Evolutionary conservation across 2,329 filamentous ascomycete species (phyloP).

Genomic region (Teratosphaeria nubilosa): DNA sequence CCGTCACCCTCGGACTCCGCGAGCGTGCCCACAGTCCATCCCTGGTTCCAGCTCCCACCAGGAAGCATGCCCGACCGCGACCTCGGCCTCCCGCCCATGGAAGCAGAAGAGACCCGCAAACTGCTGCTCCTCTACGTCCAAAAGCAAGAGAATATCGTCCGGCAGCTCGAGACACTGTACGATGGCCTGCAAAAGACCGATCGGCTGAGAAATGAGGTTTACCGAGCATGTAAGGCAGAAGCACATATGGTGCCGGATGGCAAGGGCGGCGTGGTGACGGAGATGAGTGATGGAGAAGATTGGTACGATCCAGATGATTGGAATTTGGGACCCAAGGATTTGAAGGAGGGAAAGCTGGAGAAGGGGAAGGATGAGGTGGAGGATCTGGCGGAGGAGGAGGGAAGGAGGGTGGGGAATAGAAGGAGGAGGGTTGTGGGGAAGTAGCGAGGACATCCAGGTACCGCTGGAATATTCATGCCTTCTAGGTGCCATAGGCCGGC

Average conservation of each 20-base stretch:
- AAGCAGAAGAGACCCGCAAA: slow-evolving; percentile 69
- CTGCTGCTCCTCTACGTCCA: slow-evolving; percentile 68
- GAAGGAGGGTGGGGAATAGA: slow-evolving; percentile 39
- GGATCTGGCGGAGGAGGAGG: slow-evolving; percentile 42
- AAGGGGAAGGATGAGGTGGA: slow-evolving; percentile 66
- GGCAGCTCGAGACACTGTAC: slow-evolving; percentile 57
- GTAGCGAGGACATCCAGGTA: neutral
- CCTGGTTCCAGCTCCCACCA: slow-evolving; percentile 59
- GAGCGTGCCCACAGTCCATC: slow-evolving; percentile 51
- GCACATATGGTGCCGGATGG: slow-evolving; percentile 49
- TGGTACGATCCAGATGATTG: slow-evolving; percentile 81
- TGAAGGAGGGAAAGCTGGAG: slow-evolving; percentile 44
- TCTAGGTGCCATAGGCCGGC: too few species aligned
- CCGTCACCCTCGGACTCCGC: slow-evolving; percentile 36
- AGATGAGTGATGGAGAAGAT: slow-evolving; percentile 81
- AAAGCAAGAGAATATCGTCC: slow-evolving; percentile 75
- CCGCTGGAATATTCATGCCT: too few species aligned
- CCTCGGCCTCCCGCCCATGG: slow-evolving; percentile 58
- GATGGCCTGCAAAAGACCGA: slow-evolving; percentile 63
- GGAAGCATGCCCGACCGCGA: slow-evolving; percentile 57
- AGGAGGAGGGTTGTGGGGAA: slow-evolving; percentile 19
- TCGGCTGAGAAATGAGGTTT: slow-evolving; percentile 58
- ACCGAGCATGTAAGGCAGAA: slow-evolving; percentile 69
- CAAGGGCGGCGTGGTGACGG: slow-evolving; percentile 29
- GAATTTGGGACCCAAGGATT: slow-evolving; percentile 40